phyloP scores from a whole-genome alignment of 106 monocot species.

The Acorus gramineus region DNA sequence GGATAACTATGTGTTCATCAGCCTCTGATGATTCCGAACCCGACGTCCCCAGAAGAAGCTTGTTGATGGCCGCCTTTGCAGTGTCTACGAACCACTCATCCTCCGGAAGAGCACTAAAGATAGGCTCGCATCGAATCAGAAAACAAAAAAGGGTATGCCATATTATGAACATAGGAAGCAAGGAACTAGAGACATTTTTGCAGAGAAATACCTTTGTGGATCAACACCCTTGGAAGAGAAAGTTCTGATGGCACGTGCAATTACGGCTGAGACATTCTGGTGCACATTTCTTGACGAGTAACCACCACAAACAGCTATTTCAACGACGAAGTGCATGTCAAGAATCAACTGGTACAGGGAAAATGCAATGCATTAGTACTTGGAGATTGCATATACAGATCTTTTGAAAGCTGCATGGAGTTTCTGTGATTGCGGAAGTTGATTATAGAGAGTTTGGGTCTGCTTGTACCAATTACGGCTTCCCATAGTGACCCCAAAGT shows the following conservation, averaged over 20 bases:
- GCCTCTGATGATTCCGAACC: slow-evolving; percentile 52
- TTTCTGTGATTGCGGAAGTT: too few relatives aligned
- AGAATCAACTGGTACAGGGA: slow-evolving; percentile 56
- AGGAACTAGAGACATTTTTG: neutral
- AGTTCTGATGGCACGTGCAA: slow-evolving; percentile 64
- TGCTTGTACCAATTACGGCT: too few relatives aligned
- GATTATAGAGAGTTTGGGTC: too few relatives aligned
- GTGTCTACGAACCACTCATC: slow-evolving; percentile 94
- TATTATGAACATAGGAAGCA: neutral
- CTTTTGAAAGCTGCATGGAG: too few relatives aligned
- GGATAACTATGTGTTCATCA: slow-evolving; percentile 38
- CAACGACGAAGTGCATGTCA: slow-evolving; percentile 91
- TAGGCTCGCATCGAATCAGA: neutral
- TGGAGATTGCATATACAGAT: too few relatives aligned
- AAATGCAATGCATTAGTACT: neutral
- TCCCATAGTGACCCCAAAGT: too few relatives aligned
- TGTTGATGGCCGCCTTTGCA: slow-evolving; percentile 74
- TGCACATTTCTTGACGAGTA: slow-evolving; percentile 71
- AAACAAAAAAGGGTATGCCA: neutral
- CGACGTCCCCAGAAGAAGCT: slow-evolving; percentile 54
- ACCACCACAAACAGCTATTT: slow-evolving; percentile 76
- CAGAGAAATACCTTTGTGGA: slow-evolving; percentile 61
- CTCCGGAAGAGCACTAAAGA: slow-evolving; percentile 69
- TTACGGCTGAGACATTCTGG: slow-evolving; percentile 69
- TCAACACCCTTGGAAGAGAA: slow-evolving; percentile 81